Conservation (phyloP, 2,329 filamentous ascomycete genomes). For the Nectriaceae sp. region DNA sequence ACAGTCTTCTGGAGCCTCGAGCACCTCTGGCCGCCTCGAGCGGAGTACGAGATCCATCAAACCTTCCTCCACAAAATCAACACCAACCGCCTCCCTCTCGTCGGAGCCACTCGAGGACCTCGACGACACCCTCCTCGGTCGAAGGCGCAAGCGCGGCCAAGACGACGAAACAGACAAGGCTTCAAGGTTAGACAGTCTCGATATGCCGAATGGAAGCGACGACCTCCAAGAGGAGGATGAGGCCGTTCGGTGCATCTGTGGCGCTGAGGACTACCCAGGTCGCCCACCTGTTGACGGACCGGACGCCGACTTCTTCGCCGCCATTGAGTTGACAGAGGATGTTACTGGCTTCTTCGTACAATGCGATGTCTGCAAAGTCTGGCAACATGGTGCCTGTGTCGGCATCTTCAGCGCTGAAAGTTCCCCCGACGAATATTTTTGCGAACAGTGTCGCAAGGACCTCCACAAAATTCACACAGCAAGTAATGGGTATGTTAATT, state of each 20-base stretch:
- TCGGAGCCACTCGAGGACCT: conserved; percentile 68
- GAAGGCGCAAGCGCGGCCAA: conserved; percentile 76
- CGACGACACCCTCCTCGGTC: conserved; percentile 72
- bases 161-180: conserved; percentile 58
- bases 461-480: conserved; percentile 82
- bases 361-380: conserved; percentile 96
- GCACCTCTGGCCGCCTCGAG: conserved; percentile 75
- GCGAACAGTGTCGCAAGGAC: conserved; percentile 90
- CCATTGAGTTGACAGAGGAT: conserved; percentile 74
- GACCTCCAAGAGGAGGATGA: conserved; percentile 82
- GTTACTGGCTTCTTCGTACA: conserved; percentile 95
- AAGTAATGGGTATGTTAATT: conserved; percentile 74
- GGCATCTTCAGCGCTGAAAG: conserved; percentile 93
- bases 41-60: conserved; percentile 74
- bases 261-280: conserved; percentile 91
- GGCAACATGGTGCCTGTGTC: conserved; percentile 97
- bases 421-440: conserved; percentile 96
- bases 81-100: conserved; percentile 71
- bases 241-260: conserved; percentile 93
- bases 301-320: conserved; percentile 58
- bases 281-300: conserved; percentile 66
- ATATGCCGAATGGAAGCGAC: conserved; percentile 64
- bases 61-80: conserved; percentile 74
- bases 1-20: conserved; percentile 78
- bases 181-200: conserved; percentile 43